Evolutionary conservation across 805 yeast species (phyloP).

Genomic region (Yamadazyma nakazawae): DNA sequence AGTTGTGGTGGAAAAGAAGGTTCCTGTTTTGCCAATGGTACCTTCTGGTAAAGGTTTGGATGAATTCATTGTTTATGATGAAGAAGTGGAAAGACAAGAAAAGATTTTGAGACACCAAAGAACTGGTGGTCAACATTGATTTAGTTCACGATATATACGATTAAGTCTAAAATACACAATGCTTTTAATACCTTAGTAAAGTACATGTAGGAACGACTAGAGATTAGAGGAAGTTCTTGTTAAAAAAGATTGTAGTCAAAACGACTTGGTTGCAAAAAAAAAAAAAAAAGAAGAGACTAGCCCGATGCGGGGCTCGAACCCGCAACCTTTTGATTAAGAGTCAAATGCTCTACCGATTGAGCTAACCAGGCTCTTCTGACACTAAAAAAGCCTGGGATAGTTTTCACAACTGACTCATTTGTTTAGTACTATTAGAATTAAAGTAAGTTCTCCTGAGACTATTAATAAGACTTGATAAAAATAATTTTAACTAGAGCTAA

Average conservation of each 20-base stretch:
- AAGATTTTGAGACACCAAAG: conserved; percentile 64
- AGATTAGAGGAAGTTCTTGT: too few relatives aligned
- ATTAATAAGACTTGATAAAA: too few relatives aligned
- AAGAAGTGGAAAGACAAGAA: conserved; percentile 72
- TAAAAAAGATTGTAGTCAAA: too few relatives aligned
- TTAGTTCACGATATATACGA: background rate
- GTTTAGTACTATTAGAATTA: background rate
- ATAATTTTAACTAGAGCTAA: too few relatives aligned
- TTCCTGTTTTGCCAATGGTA: conserved; percentile 97
- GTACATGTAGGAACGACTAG: too few relatives aligned
- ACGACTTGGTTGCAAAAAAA: background rate
- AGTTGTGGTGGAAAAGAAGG: conserved; percentile 86
- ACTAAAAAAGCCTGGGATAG: background rate
- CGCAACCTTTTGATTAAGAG: conserved; percentile 32
- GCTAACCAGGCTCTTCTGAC: conserved; percentile 25
- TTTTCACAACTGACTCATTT: too few relatives aligned
- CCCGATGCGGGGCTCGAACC: conserved; percentile 37
- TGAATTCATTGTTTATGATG: conserved; percentile 86
- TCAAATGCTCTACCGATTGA: conserved; percentile 31
- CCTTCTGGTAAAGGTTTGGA: conserved; percentile 94
- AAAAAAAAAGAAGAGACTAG: conserved; percentile 16
- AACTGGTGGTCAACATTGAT: conserved; percentile 66
- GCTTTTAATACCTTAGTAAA: background rate
- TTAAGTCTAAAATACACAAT: background rate
- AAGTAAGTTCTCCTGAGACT: too few relatives aligned